Evolutionary conservation across 306 rosid species (phyloP).

Genomic region (Arachis hypogaea): DNA sequence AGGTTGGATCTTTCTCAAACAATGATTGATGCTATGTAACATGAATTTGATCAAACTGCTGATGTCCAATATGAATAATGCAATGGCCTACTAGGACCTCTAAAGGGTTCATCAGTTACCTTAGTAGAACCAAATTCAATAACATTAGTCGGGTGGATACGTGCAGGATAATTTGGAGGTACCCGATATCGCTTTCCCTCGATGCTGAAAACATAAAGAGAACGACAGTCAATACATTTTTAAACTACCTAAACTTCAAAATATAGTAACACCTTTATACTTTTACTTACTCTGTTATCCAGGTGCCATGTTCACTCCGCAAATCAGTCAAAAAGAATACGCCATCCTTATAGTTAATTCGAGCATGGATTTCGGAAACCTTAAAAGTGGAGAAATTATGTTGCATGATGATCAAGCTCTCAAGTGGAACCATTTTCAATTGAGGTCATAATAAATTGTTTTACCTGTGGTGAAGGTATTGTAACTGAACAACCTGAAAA

Average conservation of each 20-base stretch:
- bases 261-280: background rate
- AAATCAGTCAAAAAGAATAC: conserved; percentile 77
- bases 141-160: conserved; percentile 58
- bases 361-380: conserved; percentile 77
- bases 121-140: conserved; percentile 73
- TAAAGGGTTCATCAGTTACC: conserved; percentile 42
- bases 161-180: conserved; percentile 69
- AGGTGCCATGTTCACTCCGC: conserved; percentile 69
- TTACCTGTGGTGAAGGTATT: conserved; percentile 69
- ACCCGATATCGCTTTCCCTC: conserved; percentile 63
- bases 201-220: conserved; percentile 47
- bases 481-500: conserved; percentile 49
- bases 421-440: conserved; percentile 4
- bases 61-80: conserved; percentile 19
- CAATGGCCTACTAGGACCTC: background rate
- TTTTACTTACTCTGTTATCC: conserved; percentile 75
- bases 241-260: background rate
- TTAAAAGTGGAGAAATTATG: conserved; percentile 25
- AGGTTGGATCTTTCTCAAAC: background rate
- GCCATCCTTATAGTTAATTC: conserved; percentile 70
- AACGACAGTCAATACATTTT: background rate
- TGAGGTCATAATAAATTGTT: conserved; percentile 8
- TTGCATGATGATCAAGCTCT: conserved; percentile 18
- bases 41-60: conserved; percentile 5
- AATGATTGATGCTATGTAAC: background rate